Base-by-base conservation (phyloP, 805 yeast species). In the Schizosaccharomyces japonicus region DNA sequence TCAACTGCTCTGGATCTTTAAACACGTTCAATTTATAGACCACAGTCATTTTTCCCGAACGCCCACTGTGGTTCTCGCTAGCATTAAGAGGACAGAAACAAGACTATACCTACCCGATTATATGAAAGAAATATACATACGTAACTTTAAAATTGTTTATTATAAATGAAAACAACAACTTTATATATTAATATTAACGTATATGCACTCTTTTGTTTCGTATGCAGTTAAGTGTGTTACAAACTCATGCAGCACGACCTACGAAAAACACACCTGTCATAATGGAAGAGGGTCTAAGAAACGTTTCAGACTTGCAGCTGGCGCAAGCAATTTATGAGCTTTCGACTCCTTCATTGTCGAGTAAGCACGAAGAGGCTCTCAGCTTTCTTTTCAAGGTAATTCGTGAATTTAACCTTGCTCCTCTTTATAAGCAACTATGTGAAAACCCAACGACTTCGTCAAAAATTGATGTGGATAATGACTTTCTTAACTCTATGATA, bases 261-360 rank as follows among this genome's bases (percentile, higher is more conserved):
- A 25, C 51, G 15, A 52, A 57, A 29, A 47, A 47, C 19, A 2
- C 36, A 31, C 13, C 19, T 13, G 40, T 34, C 15, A 8, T 8
- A 10, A 27, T 28, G 31, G 48, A 11, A 47, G 27, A 45, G 21
- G 28, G 15, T 5, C 23, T 21, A 48, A 39, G 39, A 48, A 28
- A n/a, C 39, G 36, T 82, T 26, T 96, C 96, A 27, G 84, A 85
- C 60, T 78, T 80, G 63, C 69, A 68, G 54, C 71, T 85, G 33
- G 77, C 94, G n/a, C 85, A 83, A 58, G 67, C 72, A 49, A 80
- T 85, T 33, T 87, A 80, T 60, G 68, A 74, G 47, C 66, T 80
- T 50, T 65, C 67, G 31, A 61, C 58, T 44, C 64, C 66, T 27
- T 64, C 58, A 30, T 58, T 65, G 47, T 51, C 57, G 54, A 44